phyloP scores from a whole-genome alignment of 2,329 filamentous ascomycete species.

The Pseudonectria foliicola region DNA sequence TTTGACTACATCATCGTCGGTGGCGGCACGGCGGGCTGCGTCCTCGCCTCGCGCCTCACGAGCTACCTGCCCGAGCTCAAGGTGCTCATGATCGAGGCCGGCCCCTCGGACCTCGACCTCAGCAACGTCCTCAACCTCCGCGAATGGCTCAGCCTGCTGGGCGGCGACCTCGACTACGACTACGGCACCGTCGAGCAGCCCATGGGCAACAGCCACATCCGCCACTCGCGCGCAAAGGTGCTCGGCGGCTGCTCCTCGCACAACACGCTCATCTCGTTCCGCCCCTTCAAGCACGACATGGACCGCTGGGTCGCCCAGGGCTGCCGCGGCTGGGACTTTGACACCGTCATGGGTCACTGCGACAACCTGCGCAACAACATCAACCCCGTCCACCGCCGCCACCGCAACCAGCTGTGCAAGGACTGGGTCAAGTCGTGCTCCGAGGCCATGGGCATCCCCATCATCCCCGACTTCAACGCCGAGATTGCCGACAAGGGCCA shows the following conservation, averaged over 20 bases:
- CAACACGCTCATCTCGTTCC: slow-evolving; percentile 90
- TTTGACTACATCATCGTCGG: slow-evolving; percentile 85
- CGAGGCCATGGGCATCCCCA: slow-evolving; percentile 68
- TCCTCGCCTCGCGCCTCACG: slow-evolving; percentile 71
- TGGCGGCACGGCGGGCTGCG: slow-evolving; percentile 80
- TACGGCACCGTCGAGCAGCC: slow-evolving; percentile 86
- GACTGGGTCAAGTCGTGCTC: slow-evolving; percentile 84
- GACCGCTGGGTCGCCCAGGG: slow-evolving; percentile 77
- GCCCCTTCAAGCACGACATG: slow-evolving; percentile 83
- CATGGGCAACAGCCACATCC: slow-evolving; percentile 85
- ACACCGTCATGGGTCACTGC: slow-evolving; percentile 72
- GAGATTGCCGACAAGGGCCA: slow-evolving; percentile 69
- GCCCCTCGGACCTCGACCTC: slow-evolving; percentile 83
- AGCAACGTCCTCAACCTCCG: slow-evolving; percentile 80
- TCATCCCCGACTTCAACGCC: slow-evolving; percentile 80
- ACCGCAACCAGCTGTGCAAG: slow-evolving; percentile 84
- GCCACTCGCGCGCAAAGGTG: slow-evolving; percentile 87
- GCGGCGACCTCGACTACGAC: slow-evolving; percentile 85
- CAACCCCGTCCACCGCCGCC: slow-evolving; percentile 76
- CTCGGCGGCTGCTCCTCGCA: slow-evolving; percentile 88
- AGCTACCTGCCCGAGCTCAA: slow-evolving; percentile 78
- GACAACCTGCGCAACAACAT: slow-evolving; percentile 86
- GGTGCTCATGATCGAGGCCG: slow-evolving; percentile 78
- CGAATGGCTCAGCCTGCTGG: slow-evolving; percentile 78
- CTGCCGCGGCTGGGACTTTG: slow-evolving; percentile 80